Percentiles rank a stretch among this genome's conserved stretches.
phyloP scores from a whole-genome alignment of 169 alveolate species.

The Cryptosporidium felis region DNA sequence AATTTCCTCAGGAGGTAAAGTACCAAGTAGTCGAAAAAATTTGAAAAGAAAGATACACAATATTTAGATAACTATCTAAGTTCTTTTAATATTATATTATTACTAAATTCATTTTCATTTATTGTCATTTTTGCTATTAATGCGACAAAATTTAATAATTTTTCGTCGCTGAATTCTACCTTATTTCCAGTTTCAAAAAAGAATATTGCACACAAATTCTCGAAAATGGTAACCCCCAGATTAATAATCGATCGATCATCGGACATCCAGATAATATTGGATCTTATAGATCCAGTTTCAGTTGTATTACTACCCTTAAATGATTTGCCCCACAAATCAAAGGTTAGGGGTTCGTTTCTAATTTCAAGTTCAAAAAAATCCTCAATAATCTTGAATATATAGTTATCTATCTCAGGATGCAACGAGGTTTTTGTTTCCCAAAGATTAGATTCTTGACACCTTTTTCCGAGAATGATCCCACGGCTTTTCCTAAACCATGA shows the following conservation, averaged over 20 bases:
- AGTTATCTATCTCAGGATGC: slow-evolving; percentile 10
- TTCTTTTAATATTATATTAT: not conserved
- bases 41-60: slow-evolving; percentile 59
- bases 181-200: slow-evolving; percentile 8
- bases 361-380: not conserved
- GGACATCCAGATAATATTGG: slow-evolving; percentile 6
- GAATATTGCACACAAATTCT: slow-evolving; percentile 32
- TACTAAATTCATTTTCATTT: not conserved
- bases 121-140: not conserved
- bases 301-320: not conserved
- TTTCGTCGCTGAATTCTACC: not conserved
- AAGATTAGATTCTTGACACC: not conserved
- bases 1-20: slow-evolving; percentile 56
- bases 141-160: not conserved
- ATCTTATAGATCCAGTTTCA: not conserved
- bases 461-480: slow-evolving; percentile 38
- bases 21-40: slow-evolving; percentile 44
- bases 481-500: slow-evolving; percentile 48
- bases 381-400: slow-evolving; percentile 2
- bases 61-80: not conserved
- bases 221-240: not conserved
- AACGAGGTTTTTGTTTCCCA: slow-evolving; percentile 50
- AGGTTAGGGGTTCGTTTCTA: not conserved
- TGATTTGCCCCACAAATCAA: slow-evolving; percentile 38
- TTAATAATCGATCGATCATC: not conserved